A percentile compares a stretch with the other conserved stretches of the same genome.
These are phyloP conservation scores for Singerocomus inundabilis DNA, from an alignment of 1,284 basidiomycete genomes.

Conservation along the genomic window DNA sequence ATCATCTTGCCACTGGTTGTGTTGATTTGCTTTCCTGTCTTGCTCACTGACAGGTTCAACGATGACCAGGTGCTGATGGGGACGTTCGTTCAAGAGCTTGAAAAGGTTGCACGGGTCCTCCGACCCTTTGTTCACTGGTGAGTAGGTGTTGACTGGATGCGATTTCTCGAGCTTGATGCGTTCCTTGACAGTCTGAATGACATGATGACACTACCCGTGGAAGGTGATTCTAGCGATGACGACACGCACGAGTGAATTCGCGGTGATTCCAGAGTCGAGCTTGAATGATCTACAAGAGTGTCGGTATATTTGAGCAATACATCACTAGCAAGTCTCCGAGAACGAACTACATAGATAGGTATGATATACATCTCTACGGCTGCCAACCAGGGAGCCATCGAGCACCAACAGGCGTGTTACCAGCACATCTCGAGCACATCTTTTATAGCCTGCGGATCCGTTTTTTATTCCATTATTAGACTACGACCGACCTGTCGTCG, in stretches of 20 bases:
- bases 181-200: slow-evolving; percentile 59
- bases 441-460: not conserved
- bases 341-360: too few relatives aligned
- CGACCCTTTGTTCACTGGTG: slow-evolving; percentile 83
- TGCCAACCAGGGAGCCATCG: slow-evolving; percentile 15
- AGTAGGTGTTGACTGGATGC: slow-evolving; percentile 28
- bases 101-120: slow-evolving; percentile 53
- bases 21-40: slow-evolving; percentile 1
- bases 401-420: slow-evolving; percentile 14
- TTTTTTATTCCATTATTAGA: slow-evolving; percentile 3
- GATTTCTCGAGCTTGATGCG: not conserved
- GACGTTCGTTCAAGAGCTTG: slow-evolving; percentile 62
- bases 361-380: slow-evolving; percentile 4
- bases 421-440: slow-evolving; percentile 7
- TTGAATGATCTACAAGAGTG: slow-evolving; percentile 2
- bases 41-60: slow-evolving; percentile 54
- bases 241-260: slow-evolving; percentile 14
- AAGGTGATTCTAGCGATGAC: slow-evolving; percentile 11
- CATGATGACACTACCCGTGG: slow-evolving; percentile 49
- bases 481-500: slow-evolving; percentile 19
- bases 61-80: slow-evolving; percentile 66
- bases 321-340: too few relatives aligned
- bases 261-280: not conserved
- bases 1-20: not conserved
- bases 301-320: not conserved